Evolutionary conservation across 2,329 filamentous ascomycete genomes (phyloP).

Genomic region (Tolypocladium ophioglossoides): DNA sequence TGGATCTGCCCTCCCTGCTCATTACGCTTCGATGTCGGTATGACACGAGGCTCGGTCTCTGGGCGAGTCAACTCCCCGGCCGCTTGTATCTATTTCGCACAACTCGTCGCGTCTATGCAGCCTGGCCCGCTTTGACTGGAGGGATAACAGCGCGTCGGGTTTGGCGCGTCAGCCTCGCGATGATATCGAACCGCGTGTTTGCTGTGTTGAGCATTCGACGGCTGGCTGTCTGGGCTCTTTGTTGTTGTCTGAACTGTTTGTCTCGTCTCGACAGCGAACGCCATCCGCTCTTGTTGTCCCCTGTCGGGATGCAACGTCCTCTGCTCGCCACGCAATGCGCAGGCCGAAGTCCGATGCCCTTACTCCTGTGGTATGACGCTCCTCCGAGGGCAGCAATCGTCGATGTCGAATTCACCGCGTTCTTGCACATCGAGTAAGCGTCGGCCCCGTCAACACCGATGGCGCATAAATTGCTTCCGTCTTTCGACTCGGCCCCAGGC

Average conservation of each 20-base stretch:
- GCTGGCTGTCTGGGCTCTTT: no score
- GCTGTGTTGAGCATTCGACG: background rate
- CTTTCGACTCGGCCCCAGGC: no score
- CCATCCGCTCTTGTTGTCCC: background rate
- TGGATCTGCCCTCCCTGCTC: background rate
- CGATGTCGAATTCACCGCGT: background rate
- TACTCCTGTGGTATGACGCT: background rate
- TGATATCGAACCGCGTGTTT: background rate
- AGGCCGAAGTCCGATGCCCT: background rate
- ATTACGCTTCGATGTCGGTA: background rate
- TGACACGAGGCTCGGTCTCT: background rate
- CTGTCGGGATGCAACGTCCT: background rate
- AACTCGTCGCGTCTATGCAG: background rate
- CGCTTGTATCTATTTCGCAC: background rate
- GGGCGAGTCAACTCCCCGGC: background rate
- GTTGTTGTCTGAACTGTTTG: background rate
- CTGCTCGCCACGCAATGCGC: no score
- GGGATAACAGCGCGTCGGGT: background rate
- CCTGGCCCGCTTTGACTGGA: background rate
- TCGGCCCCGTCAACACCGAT: background rate
- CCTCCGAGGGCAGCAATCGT: background rate
- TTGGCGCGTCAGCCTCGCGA: background rate
- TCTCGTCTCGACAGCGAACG: background rate
- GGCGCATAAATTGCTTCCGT: background rate
- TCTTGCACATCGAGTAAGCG: background rate